Conservation (phyloP, 1,284 basidiomycete species). For the Earliella scabrosa region DNA sequence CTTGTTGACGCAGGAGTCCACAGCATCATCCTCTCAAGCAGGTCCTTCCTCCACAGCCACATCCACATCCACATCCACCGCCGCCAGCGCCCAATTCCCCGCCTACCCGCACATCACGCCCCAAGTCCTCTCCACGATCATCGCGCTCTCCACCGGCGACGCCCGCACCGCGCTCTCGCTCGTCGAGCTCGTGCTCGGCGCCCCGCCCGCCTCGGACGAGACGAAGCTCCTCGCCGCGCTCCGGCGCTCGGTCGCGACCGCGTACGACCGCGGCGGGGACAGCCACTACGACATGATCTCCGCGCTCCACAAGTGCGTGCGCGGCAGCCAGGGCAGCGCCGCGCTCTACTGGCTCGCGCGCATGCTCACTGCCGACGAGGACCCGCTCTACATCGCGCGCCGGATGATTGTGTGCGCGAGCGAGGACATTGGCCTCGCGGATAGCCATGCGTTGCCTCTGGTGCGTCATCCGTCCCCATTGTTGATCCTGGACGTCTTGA, state of each 20-base stretch:
- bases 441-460: conserved; percentile 72
- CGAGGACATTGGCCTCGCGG: conserved; percentile 86
- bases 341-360: conserved; percentile 90
- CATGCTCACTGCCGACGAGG: conserved; percentile 87
- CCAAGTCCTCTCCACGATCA: conserved; percentile 53
- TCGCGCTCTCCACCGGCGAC: conserved; percentile 67
- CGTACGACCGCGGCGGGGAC: conserved; percentile 80
- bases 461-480: conserved; percentile 41
- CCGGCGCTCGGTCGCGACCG: conserved; percentile 58
- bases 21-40: conserved; percentile 17
- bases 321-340: conserved; percentile 80
- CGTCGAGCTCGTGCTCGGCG: conserved; percentile 61
- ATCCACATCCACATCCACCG: too few species aligned
- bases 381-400: conserved; percentile 84
- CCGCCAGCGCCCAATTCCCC: conserved; percentile 28
- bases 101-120: conserved; percentile 50
- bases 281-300: conserved; percentile 87
- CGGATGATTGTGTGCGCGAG: conserved; percentile 85
- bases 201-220: conserved; percentile 44
- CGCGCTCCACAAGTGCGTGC: conserved; percentile 86
- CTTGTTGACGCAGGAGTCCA: conserved; percentile 23
- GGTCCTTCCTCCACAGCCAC: conserved; percentile 4
- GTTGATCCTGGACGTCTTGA: not conserved
- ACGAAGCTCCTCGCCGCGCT: conserved; percentile 51
- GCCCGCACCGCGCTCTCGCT: conserved; percentile 72